Conservation (phyloP, 371 early-diverging fungal species). For the Mucor ambiguus region DNA sequence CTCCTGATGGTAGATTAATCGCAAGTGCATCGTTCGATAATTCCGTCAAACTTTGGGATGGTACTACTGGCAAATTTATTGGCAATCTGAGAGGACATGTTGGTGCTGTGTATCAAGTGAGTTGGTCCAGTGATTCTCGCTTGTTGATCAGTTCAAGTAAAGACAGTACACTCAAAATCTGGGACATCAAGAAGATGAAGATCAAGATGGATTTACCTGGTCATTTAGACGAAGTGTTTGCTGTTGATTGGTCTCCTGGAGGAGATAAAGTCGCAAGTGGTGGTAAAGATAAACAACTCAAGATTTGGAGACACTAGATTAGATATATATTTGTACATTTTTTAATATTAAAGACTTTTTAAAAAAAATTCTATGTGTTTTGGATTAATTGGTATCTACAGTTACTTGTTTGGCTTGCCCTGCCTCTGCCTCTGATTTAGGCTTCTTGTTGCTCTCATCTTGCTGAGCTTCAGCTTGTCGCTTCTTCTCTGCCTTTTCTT, state of each 20-base stretch:
- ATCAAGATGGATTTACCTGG: constrained; percentile 93
- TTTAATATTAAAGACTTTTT: constrained; percentile 8
- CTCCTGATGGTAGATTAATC: constrained; percentile 90
- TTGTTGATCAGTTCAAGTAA: constrained; percentile 89
- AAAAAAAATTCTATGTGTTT: constrained; percentile 3
- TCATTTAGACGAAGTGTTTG: constrained; percentile 94
- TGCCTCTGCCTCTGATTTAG: constrained; percentile 16
- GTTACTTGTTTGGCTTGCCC: constrained; percentile 3
- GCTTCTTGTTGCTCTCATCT: constrained; percentile 17
- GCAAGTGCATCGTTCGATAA: constrained; percentile 98
- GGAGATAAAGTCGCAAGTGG: constrained; percentile 93
- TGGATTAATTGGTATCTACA: constrained; percentile 7
- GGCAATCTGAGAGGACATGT: constrained; percentile 94
- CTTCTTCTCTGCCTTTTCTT: constrained; percentile 20
- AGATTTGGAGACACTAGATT: constrained; percentile 67
- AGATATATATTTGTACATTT: constrained; percentile 11
- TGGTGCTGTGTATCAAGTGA: constrained; percentile 92
- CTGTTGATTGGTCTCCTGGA: constrained; percentile 94
- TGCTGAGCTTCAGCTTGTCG: constrained; percentile 14
- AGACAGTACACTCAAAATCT: constrained; percentile 93
- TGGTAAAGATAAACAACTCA: constrained; percentile 90
- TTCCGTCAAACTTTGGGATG: constrained; percentile 98
- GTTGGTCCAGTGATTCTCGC: constrained; percentile 92
- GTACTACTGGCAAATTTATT: constrained; percentile 89
- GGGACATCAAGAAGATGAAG: constrained; percentile 89